Percentiles rank a stretch among this genome's conserved stretches.
These are phyloP conservation scores for Arctium lappa DNA, from an alignment of 129 eudicot genomes.

Conservation along the genomic window DNA sequence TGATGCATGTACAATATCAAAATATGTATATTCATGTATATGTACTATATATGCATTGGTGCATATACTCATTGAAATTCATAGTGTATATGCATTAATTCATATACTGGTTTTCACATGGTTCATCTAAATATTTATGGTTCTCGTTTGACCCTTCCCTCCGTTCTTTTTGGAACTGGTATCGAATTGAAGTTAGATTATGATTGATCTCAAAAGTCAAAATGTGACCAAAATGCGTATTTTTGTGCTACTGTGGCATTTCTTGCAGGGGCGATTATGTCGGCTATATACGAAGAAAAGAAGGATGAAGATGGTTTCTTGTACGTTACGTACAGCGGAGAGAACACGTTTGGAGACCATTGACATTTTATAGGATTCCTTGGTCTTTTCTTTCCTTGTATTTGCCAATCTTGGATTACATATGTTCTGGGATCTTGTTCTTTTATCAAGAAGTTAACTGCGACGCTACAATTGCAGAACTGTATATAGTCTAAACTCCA, in stretches of 20 bases:
- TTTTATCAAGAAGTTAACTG: slow-evolving; percentile 10
- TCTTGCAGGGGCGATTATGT: slow-evolving; percentile 68
- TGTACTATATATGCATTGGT: neutral
- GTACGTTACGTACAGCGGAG: slow-evolving; percentile 58
- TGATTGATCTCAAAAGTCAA: neutral
- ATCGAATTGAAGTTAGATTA: neutral
- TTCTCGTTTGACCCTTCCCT: neutral
- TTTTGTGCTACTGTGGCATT: neutral
- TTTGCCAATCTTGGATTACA: neutral
- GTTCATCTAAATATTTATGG: neutral
- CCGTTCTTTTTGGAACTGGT: neutral
- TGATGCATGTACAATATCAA: neutral
- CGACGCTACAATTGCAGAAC: slow-evolving; percentile 2
- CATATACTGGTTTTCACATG: neutral
- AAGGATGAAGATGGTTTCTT: slow-evolving; percentile 77
- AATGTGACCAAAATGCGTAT: neutral
- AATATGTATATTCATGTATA: too few species aligned
- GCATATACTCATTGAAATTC: neutral
- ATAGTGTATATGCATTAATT: neutral
- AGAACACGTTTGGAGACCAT: slow-evolving; percentile 47
- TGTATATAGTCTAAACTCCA: slow-evolving; percentile 14
- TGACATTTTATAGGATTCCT: slow-evolving; percentile 4
- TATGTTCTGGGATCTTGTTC: slow-evolving; percentile 18
- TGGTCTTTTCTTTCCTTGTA: neutral
- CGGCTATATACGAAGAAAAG: slow-evolving; percentile 67